Base-by-base conservation (phyloP, 2,329 filamentous ascomycete species). In the Dendryphion nanum region DNA sequence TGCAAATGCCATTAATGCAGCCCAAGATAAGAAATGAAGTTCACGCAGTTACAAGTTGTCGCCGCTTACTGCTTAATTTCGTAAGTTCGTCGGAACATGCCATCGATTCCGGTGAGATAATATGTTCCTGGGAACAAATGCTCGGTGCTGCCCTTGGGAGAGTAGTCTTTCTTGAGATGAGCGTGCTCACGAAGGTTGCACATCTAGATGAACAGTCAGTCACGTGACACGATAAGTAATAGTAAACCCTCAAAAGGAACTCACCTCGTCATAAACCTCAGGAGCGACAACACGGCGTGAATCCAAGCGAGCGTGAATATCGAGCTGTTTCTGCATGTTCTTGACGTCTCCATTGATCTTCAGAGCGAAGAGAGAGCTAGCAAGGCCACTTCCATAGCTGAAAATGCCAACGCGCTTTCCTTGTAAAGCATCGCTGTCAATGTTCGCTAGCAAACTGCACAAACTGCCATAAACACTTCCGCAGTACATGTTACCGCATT, bases 401-500 rank as follows among this genome's bases (percentile, higher is more conserved):
- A 76, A 76, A 46, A 76, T 65, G 36, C 64, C 71, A 42, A 76
- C 59, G 38, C 72, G 69, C 68, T 74, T 75, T 59, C 71, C 73
- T 50, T 70, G 64, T n/a, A 73, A 54, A 15, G 67, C 62, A 35
- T 67, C 61, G 47, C 63, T 69, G 50, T 61, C 56, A 29, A 74
- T 54, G 52, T 75, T 75, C 58, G 64, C 51, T 41, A 76, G 47
- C 41, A 76, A 55, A 35, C 71, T 72, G 53, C 66, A 65, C 41
- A 76, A 64, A 47, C 71, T 73, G 41, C 64, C 68, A 62, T 75
- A 76, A 37, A 76, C 72, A 42, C 70, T 73, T 19, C 69, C 73
- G 46, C 68, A 73, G 69, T 76, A 76, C 73, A 76, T 76, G 70
- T 76, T 76, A 38, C 73, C 73, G 63, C 73, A 76, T 65, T 70